Base-by-base conservation (phyloP, 176 grass and related monocot genomes). In the Oryza nivara region DNA sequence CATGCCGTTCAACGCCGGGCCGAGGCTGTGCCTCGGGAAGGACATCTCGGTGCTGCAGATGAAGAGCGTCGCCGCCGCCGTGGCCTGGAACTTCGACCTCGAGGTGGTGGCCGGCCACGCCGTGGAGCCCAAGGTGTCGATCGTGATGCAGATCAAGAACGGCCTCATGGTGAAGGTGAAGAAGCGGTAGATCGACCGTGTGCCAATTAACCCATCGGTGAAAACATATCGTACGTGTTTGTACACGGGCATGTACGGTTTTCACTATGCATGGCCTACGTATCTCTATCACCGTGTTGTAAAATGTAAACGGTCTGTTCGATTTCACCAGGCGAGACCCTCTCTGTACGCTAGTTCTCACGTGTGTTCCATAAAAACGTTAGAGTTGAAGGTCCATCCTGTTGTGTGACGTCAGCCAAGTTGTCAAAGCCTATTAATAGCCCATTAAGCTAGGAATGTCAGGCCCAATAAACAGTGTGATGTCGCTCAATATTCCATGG, bases 1-100 rank as follows among this genome's bases (percentile, higher is more conserved):
- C 61, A 13, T 91, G n/a, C 32, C 86, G 7, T 91, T 91, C 45
- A 85, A 85, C 46, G 79, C 82, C 0, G 81, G 77, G 11, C 90
- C 86, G 6, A 81, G 86, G 73, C 65, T 77, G 3, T 88, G 90
- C 63, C 9, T 88, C 12, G 90, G 86, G 14, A 88, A 91, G 82
- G 78, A 85, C 17, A 84, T 91, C 25, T 81, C 77, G 3, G 44
- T 91, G 9, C 35, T 70, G 7, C 86, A 78, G 86, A 85, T 91
- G 76, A 92, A 84, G 12, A 44, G 67, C n/a, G 65, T 85, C 49
- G 72, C 34, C 73, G 86, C 86, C 5, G 71, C 73, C 5, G 65
- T 88, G 49, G 19, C 82, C 43, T 88, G 76, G 60, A 88, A 88
- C 16, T 92, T 85, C 25, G 49, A 76, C 15, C 8, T 85, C 2